Conservation (phyloP, 495 filamentous ascomycete species). For the Aspergillus kassunensis region DNA sequence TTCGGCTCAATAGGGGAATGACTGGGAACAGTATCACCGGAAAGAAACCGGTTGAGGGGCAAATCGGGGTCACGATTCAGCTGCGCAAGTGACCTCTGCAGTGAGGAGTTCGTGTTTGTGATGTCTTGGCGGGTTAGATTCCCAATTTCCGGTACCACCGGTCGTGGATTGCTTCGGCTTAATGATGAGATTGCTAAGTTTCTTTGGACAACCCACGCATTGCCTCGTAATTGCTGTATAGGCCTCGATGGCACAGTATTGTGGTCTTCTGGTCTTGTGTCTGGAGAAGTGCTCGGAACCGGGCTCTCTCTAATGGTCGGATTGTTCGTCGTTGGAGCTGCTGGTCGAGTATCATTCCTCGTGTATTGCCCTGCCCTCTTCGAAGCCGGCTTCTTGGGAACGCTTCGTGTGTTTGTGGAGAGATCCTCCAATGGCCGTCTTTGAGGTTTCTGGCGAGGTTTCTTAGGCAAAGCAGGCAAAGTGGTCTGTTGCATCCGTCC, state of each 20-base stretch:
- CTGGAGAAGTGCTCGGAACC: background rate
- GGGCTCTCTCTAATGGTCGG: background rate
- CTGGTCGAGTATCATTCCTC: background rate
- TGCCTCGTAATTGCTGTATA: slow-evolving; percentile 20
- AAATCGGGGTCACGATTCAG: slow-evolving; percentile 29
- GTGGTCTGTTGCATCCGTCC: slow-evolving; percentile 57
- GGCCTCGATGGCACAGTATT: background rate
- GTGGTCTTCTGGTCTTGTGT: background rate
- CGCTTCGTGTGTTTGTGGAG: slow-evolving; percentile 16
- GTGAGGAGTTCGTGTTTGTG: slow-evolving; percentile 17
- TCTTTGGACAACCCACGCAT: slow-evolving; percentile 36
- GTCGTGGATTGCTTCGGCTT: slow-evolving; percentile 26
- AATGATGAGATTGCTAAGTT: slow-evolving; percentile 34
- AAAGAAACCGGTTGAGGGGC: slow-evolving; percentile 39
- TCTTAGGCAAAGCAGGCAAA: slow-evolving; percentile 23
- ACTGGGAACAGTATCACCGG: slow-evolving; percentile 9
- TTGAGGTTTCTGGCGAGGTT: slow-evolving; percentile 18
- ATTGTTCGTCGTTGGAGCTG: background rate
- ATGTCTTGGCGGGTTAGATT: slow-evolving; percentile 15
- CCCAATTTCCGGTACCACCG: slow-evolving; percentile 40
- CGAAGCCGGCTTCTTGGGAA: background rate
- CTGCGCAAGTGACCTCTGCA: slow-evolving; percentile 26
- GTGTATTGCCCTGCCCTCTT: slow-evolving; percentile 7
- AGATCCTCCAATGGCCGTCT: slow-evolving; percentile 21
- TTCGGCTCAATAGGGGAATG: background rate